These are phyloP conservation scores for Lanzia echinophila DNA, from an alignment of 2,329 filamentous ascomycete species.

Conservation along the genomic window DNA sequence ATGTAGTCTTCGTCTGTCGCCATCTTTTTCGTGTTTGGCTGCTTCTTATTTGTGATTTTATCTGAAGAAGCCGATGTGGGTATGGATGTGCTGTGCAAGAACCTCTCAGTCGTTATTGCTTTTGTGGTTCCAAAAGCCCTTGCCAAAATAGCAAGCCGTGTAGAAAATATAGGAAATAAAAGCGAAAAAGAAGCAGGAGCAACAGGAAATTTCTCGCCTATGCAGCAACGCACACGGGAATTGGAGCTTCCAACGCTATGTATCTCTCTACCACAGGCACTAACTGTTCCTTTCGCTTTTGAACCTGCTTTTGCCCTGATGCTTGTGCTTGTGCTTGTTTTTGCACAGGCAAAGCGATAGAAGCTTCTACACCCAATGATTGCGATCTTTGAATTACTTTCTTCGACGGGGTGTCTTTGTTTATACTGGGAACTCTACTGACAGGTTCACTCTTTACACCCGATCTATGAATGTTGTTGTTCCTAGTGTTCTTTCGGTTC, in stretches of 20 bases:
- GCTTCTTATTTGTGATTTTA: neutral
- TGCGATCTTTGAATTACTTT: neutral
- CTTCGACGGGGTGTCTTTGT: neutral
- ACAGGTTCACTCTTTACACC: neutral
- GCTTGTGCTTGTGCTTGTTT: neutral
- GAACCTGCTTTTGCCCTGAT: neutral
- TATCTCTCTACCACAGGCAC: neutral
- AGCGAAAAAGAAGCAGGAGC: neutral
- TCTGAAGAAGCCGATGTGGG: neutral
- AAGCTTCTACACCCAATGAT: constrained; percentile 5
- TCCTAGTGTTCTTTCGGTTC: neutral
- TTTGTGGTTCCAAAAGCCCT: too few relatives aligned
- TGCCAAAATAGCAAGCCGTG: neutral
- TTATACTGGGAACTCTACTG: neutral
- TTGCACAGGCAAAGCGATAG: neutral
- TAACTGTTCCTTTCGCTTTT: neutral
- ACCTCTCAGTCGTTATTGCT: too few relatives aligned
- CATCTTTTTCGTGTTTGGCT: constrained; percentile 39
- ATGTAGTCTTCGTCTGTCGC: constrained; percentile 76
- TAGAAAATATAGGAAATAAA: neutral
- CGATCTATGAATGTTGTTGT: neutral
- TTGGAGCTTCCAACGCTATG: neutral
- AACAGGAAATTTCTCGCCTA: neutral
- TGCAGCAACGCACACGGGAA: neutral
- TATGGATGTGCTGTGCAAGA: constrained; percentile 10